Percentiles rank a stretch among this genome's conserved stretches.
Evolutionary conservation across 345 rosid species (phyloP).

Genomic region (Gossypioides kirkii): DNA sequence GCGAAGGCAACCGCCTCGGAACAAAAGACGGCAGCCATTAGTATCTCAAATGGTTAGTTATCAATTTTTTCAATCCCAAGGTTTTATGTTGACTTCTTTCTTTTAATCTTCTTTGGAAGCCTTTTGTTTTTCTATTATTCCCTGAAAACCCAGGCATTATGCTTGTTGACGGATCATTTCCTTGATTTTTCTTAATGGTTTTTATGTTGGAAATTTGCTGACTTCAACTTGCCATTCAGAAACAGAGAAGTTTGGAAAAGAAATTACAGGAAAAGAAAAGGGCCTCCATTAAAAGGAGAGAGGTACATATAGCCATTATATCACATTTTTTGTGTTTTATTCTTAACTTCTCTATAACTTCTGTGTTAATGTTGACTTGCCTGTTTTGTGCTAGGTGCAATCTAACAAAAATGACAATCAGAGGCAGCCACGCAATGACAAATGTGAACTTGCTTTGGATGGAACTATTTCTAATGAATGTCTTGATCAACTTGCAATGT

Average conservation of each 20-base stretch:
- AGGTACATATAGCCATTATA: constrained; percentile 36
- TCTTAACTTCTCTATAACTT: constrained; percentile 3
- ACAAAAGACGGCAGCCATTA: constrained; percentile 42
- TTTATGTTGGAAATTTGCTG: constrained; percentile 16
- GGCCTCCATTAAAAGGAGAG: constrained; percentile 38
- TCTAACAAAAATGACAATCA: constrained; percentile 31
- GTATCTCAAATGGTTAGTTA: constrained; percentile 51
- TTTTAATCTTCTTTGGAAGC: constrained; percentile 8
- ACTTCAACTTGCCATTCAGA: constrained; percentile 30
- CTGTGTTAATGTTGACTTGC: constrained; percentile 12
- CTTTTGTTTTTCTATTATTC: background rate
- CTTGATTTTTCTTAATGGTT: constrained; percentile 2
- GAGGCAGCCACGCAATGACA: constrained; percentile 36
- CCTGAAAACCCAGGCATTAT: background rate
- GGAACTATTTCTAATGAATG: constrained; percentile 31
- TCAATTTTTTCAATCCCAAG: constrained; percentile 10
- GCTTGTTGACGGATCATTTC: constrained; percentile 5
- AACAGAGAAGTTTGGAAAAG: constrained; percentile 54
- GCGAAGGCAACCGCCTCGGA: constrained; percentile 28
- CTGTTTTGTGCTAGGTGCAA: constrained; percentile 43
- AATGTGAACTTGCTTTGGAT: constrained; percentile 67
- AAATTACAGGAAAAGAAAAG: constrained; percentile 47
- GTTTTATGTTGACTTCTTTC: background rate
- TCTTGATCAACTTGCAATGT: constrained; percentile 38
- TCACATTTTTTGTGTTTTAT: constrained; percentile 14